Percentiles rank a stretch among this genome's conserved stretches.
Evolutionary conservation across 768 basidiomycete genomes (phyloP).

Genomic region (Mycena alexandri): DNA sequence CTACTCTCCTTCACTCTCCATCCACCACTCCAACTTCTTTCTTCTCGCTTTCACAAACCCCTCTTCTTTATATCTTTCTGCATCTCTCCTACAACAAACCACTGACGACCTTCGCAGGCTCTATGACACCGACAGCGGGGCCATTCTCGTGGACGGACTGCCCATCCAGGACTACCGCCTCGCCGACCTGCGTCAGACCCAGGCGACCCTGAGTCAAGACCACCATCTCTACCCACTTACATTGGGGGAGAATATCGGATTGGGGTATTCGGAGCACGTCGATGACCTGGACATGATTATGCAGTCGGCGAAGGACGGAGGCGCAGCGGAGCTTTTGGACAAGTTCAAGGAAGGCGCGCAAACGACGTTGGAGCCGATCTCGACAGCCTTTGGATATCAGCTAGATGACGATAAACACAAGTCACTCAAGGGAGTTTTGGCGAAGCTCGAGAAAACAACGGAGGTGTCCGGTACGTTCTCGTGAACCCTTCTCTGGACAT

Average conservation of each 20-base stretch:
- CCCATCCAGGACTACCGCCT: slow-evolving; percentile 47
- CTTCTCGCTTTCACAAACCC: no score
- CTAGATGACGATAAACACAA: slow-evolving; percentile 34
- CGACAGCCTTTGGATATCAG: slow-evolving; percentile 20
- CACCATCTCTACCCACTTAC: slow-evolving; percentile 52
- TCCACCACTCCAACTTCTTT: no score
- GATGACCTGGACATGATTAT: slow-evolving; percentile 23
- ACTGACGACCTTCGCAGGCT: slow-evolving; percentile 41
- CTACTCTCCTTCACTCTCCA: no score
- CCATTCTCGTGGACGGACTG: slow-evolving; percentile 51
- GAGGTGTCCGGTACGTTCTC: slow-evolving; percentile 1
- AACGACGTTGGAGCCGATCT: slow-evolving; percentile 26
- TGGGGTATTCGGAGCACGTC: slow-evolving; percentile 44
- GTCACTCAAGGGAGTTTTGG: slow-evolving; percentile 19
- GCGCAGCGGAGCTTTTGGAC: slow-evolving; percentile 29
- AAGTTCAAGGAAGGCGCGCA: slow-evolving; percentile 29
- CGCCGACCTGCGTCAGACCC: slow-evolving; percentile 46
- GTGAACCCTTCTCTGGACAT: no score
- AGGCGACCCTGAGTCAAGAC: slow-evolving; percentile 54
- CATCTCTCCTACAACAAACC: no score
- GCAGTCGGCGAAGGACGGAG: slow-evolving; percentile 32
- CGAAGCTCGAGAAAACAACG: slow-evolving; percentile 22
- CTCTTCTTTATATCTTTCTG: no score
- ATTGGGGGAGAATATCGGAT: slow-evolving; percentile 54
- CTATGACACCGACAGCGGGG: slow-evolving; percentile 45